A percentile compares a stretch with the other conserved stretches of the same genome.
These are phyloP conservation scores for Diospyros lotus DNA, from an alignment of 148 eudicot genomes.

Conservation along the genomic window DNA sequence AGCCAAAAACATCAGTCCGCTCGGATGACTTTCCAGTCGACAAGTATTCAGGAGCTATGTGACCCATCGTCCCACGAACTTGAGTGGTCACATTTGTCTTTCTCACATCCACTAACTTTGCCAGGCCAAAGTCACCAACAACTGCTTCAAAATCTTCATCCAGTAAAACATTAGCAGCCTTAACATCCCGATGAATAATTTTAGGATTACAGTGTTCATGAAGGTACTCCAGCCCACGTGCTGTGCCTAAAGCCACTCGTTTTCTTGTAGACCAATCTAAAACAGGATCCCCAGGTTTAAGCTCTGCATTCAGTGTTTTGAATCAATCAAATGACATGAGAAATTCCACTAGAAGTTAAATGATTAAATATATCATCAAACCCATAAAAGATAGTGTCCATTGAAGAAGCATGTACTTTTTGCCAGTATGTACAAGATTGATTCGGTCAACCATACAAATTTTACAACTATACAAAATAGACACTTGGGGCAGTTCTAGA, in stretches of 20 bases:
- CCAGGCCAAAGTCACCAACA: conserved; percentile 59
- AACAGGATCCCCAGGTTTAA: conserved; percentile 49
- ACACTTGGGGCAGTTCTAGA: too few species aligned
- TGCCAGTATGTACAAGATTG: too few species aligned
- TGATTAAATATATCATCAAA: background rate
- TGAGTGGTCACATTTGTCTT: conserved; percentile 52
- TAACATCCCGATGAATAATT: conserved; percentile 55
- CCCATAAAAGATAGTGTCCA: background rate
- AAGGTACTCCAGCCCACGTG: conserved; percentile 55
- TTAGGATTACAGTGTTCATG: conserved; percentile 63
- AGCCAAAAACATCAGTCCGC: conserved; percentile 54
- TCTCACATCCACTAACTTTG: conserved; percentile 53
- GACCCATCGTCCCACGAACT: conserved; percentile 68
- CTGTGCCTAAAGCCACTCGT: conserved; percentile 48
- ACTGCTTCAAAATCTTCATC: conserved; percentile 58
- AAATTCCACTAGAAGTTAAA: conserved; percentile 5
- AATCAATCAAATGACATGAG: background rate
- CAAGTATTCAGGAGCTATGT: conserved; percentile 57
- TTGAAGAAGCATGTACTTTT: too few species aligned
- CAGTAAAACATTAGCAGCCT: conserved; percentile 52
- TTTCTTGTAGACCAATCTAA: conserved; percentile 50
- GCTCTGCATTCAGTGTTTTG: conserved; percentile 22
- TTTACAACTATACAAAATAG: too few species aligned
- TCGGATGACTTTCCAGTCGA: conserved; percentile 57
- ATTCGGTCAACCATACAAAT: too few species aligned